Percentiles rank a stretch among this genome's conserved stretches.
These are phyloP conservation scores for Apophysomyces elegans DNA, from an alignment of 371 early-diverging fungal genomes.

Conservation along the genomic window DNA sequence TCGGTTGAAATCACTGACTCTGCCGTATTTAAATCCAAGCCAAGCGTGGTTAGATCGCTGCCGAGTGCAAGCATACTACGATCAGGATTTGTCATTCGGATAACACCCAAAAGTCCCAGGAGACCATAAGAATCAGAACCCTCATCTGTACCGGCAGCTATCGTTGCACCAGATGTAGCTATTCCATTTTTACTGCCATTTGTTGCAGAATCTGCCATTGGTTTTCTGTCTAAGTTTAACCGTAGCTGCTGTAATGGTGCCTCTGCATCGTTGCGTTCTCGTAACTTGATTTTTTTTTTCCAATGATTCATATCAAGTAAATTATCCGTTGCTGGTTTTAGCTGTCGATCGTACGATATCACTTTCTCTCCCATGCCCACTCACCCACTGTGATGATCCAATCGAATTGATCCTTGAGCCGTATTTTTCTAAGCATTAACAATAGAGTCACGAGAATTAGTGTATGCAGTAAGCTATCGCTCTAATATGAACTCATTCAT, in stretches of 20 bases:
- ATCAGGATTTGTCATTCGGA: slow-evolving; percentile 74
- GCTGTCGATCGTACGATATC: background rate
- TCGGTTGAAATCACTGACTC: slow-evolving; percentile 47
- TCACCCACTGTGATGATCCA: background rate
- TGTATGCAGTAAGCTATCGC: too few relatives aligned
- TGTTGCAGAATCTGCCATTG: background rate
- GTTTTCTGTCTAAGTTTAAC: background rate
- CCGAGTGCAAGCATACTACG: slow-evolving; percentile 73
- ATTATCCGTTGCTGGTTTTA: background rate
- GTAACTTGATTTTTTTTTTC: background rate
- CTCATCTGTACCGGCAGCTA: background rate
- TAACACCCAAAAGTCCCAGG: slow-evolving; percentile 74
- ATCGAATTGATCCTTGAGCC: background rate
- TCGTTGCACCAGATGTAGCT: background rate
- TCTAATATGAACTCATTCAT: too few relatives aligned
- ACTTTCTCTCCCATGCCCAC: background rate
- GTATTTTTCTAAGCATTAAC: background rate
- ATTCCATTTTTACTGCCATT: background rate
- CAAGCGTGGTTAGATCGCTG: slow-evolving; percentile 74
- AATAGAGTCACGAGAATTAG: background rate
- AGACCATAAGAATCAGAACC: slow-evolving; percentile 59
- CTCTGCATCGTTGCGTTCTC: background rate
- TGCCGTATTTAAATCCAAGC: slow-evolving; percentile 72
- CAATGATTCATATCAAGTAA: background rate
- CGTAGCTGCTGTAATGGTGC: background rate